Percentiles rank a stretch among this genome's conserved stretches.
These are phyloP conservation scores for Ogataea glucozyma DNA, from an alignment of 805 yeast species.

Conservation along the genomic window DNA sequence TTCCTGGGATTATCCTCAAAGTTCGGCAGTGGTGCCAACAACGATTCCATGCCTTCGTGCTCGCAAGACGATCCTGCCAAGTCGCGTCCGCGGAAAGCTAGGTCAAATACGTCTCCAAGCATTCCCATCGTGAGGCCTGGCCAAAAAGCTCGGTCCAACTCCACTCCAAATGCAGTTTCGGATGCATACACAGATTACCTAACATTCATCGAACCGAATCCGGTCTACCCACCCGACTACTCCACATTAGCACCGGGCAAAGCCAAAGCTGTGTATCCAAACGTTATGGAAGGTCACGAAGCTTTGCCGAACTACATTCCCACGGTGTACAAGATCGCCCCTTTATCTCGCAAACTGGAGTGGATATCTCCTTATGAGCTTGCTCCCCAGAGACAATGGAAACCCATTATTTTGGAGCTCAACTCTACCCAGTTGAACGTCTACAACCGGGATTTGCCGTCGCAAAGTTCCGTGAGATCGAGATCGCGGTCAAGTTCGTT, in stretches of 20 bases:
- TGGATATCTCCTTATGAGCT: slow-evolving; percentile 77
- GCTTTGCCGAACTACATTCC: slow-evolving; percentile 66
- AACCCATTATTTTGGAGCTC: slow-evolving; percentile 62
- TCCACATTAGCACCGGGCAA: slow-evolving; percentile 37
- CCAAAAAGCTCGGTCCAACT: slow-evolving; percentile 5
- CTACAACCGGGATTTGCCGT: slow-evolving; percentile 43
- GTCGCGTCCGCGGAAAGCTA: background rate
- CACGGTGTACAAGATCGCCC: slow-evolving; percentile 59
- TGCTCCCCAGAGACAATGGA: slow-evolving; percentile 71
- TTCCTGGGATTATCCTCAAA: slow-evolving; percentile 5
- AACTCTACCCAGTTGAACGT: slow-evolving; percentile 86
- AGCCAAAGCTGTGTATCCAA: slow-evolving; percentile 36
- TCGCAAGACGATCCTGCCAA: no score
- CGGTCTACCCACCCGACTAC: slow-evolving; percentile 42
- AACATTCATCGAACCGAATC: slow-evolving; percentile 36
- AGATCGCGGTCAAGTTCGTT: slow-evolving; percentile 1
- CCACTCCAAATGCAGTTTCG: background rate
- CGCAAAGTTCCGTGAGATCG: slow-evolving; percentile 5
- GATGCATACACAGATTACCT: slow-evolving; percentile 8
- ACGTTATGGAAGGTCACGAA: slow-evolving; percentile 37
- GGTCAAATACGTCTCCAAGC: background rate
- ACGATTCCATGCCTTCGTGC: no score
- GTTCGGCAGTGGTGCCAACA: background rate
- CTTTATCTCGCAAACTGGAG: slow-evolving; percentile 66
- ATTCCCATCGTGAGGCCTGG: background rate